These are phyloP conservation scores for Cadophora sp. DNA, from an alignment of 2,329 filamentous ascomycete species.

Conservation along the genomic window DNA sequence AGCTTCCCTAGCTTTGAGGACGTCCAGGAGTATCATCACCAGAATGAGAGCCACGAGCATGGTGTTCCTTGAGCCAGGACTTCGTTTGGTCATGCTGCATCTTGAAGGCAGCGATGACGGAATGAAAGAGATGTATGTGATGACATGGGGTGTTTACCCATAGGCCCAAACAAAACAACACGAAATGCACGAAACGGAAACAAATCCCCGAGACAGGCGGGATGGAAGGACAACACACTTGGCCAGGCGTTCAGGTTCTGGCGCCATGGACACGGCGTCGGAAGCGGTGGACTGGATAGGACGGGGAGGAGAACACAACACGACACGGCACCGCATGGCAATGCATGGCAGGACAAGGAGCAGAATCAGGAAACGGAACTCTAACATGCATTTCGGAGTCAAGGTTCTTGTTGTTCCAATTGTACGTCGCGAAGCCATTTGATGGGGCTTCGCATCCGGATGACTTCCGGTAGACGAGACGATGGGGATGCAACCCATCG, in stretches of 20 bases:
- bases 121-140: conserved; percentile 13
- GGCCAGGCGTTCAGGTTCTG: conserved; percentile 17
- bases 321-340: background rate
- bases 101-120: background rate
- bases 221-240: conserved; percentile 10
- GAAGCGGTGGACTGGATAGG: conserved; percentile 7
- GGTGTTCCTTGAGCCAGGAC: conserved; percentile 28
- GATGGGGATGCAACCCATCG: background rate
- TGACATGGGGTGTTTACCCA: background rate
- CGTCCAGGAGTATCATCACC: conserved; percentile 60
- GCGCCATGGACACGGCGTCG: conserved; percentile 13
- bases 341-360: conserved; percentile 10
- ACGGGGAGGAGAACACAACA: background rate
- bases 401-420: background rate
- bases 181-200: background rate
- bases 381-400: background rate
- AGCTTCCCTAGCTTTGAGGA: conserved; percentile 78
- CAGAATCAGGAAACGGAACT: conserved; percentile 1
- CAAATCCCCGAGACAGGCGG: conserved; percentile 10
- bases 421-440: conserved; percentile 11
- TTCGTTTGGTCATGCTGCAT: background rate
- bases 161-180: conserved; percentile 16
- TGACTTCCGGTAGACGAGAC: background rate
- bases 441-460: conserved; percentile 1
- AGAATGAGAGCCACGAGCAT: conserved; percentile 36